Base-by-base conservation (phyloP, 192 early-diverging fungal genomes). In the Gryganskiella cystojenkinii region DNA sequence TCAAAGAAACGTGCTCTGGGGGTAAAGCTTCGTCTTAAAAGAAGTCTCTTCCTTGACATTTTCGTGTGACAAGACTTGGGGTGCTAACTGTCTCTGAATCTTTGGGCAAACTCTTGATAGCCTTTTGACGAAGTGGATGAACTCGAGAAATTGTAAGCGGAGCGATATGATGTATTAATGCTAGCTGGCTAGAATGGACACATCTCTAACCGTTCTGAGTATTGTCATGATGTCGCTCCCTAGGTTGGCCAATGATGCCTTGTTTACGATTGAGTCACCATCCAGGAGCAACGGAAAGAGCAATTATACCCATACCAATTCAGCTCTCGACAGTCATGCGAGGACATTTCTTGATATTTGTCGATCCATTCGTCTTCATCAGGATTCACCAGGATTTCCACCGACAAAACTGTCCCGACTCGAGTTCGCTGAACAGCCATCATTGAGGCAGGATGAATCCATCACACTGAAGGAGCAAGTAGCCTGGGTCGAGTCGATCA, bases 401-500 rank as follows among this genome's bases (percentile, higher is more conserved):
- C 44, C 65, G 1, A 40, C 45, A 0, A 24, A 28, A 6, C 61
- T 76, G 37, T 28, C 24, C 8, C 49, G 50, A 27, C 49, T 60
- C 47, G 34, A 44, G 3, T 43, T 27, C n/a, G n/a, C n/a, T 4
- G 28, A 61, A 9, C 45, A 4, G 1, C 20, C 50, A 30, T 25
- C 27, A 4, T 49, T 28, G 10, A 35, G 19, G 7, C n/a, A 25
- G 28, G 4, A 44, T 19, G 30, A 46, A 56, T 0, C 5, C 15
- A 27, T 34, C 2, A 15, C 2, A 24, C 31, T 63, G 19, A 46
- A 50, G 20, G 54, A 53, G 11, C 31, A 64, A 37, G 56, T 49
- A n/a, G n/a, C 17, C 1, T 78, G 74, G 74, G 40, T 78, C 28
- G 74, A 78, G 25, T 59, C 60, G 2, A 69, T 47, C 1, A 69